phyloP scores from a whole-genome alignment of 2,329 filamentous ascomycete species.

The Botrytis pseudocinerea region DNA sequence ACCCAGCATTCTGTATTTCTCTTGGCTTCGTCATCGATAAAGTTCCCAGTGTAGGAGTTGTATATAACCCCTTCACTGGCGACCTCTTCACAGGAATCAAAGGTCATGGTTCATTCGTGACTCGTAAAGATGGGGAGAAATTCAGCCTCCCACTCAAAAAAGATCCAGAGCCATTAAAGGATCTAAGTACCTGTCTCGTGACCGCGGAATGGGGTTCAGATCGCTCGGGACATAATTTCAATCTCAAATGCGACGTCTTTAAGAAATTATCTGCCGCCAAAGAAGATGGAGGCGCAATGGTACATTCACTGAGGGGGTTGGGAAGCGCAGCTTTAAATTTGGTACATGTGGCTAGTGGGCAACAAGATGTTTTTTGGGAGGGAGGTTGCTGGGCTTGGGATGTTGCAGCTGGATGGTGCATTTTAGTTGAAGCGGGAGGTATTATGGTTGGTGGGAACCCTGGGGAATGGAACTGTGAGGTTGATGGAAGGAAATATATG shows the following conservation, averaged over 20 bases:
- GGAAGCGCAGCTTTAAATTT: slow-evolving; percentile 76
- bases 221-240: slow-evolving; percentile 69
- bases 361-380: slow-evolving; percentile 78
- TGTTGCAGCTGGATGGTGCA: slow-evolving; percentile 78
- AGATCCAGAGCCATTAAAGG: slow-evolving; percentile 56
- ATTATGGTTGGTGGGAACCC: slow-evolving; percentile 72
- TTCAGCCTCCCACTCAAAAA: slow-evolving; percentile 49
- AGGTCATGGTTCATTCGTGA: slow-evolving; percentile 63
- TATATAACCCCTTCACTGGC: slow-evolving; percentile 77
- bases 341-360: slow-evolving; percentile 69
- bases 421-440: slow-evolving; percentile 73
- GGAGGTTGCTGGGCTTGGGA: slow-evolving; percentile 85
- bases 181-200: slow-evolving; percentile 64
- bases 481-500: slow-evolving; percentile 63
- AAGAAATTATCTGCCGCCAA: slow-evolving; percentile 57
- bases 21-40: slow-evolving; percentile 68
- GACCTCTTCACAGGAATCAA: slow-evolving; percentile 68
- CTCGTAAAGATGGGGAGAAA: slow-evolving; percentile 44
- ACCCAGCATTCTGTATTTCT: slow-evolving; percentile 74
- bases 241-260: slow-evolving; percentile 68
- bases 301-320: slow-evolving; percentile 69
- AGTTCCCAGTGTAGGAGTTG: slow-evolving; percentile 66
- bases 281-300: slow-evolving; percentile 70
- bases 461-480: slow-evolving; percentile 64
- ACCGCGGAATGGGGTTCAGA: slow-evolving; percentile 73